Base-by-base conservation (phyloP, 2,329 filamentous ascomycete species). In the Xylariaceae sp. region DNA sequence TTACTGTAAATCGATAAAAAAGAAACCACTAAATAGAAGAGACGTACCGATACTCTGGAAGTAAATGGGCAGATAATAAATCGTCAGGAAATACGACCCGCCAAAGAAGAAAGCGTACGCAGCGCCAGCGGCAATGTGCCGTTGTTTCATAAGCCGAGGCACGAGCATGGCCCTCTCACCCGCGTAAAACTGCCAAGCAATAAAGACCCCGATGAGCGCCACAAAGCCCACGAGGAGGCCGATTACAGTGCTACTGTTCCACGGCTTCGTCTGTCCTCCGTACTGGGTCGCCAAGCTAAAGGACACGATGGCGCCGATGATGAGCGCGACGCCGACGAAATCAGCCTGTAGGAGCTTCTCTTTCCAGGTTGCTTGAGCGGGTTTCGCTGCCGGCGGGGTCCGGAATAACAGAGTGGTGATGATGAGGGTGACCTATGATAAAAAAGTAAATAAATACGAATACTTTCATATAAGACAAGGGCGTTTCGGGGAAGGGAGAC, bases 211-310 rank as follows among this genome's bases (percentile, higher is more conserved):
- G 26, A 65, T 51, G 9, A 70, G 61, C 8, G 67, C 49, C 12
- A 50, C 58, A 40, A 64, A 67, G n/a, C 65, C 58, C 41, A 68
- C 64, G 12, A 72, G 60, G 4, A 70, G 60, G 6, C 61, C 65
- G 46, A 72, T 66, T 43, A 71, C 35, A 7, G 35, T 11, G 35
- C 35, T 11, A 11, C 35, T 37, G 8, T 11, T 11, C 35, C 35
- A 37, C 8, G 35, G 8, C 35, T 11, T 37, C 8, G 35, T 37
- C 35, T 37, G 35, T 6, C 35, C 35, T 3, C 75, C 68, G 63
- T 75, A 73, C 66, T 72, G 74, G 49, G 73, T 67, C 0, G 73
- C 72, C 0, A 74, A 63, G 56, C 71, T 70, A 61, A 71, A 73
- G 6, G 70, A 58, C 2, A 71, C 51, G 1, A 72, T 51, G 56